Percentiles rank a stretch among this genome's conserved stretches.
Conservation (phyloP, 306 rosid species). For the Trifolium subterraneum region DNA sequence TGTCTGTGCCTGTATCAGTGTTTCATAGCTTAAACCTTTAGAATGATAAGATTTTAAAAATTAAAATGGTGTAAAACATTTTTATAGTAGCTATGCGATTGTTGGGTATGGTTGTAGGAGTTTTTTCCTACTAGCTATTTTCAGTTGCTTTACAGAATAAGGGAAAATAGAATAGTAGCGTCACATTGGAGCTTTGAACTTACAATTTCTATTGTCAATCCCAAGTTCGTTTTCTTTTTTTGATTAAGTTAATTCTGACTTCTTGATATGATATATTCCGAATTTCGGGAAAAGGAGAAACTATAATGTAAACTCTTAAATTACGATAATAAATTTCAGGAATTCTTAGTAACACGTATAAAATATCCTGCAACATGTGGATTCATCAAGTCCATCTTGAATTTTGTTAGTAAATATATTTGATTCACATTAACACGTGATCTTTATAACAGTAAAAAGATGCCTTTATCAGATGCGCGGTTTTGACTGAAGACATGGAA, state of each 20-base stretch:
- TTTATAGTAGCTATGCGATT: background rate
- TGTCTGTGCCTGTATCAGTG: no score
- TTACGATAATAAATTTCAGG: background rate
- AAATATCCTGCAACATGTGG: constrained; percentile 21
- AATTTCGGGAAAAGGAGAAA: constrained; percentile 15
- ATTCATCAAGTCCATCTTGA: background rate
- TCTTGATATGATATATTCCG: constrained; percentile 1
- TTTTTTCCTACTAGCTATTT: constrained; percentile 20
- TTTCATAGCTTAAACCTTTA: background rate
- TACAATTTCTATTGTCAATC: background rate
- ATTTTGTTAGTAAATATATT: constrained; percentile 3
- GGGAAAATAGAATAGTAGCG: constrained; percentile 9
- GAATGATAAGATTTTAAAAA: constrained; percentile 28
- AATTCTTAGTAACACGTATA: constrained; percentile 5
- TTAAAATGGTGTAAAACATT: constrained; percentile 8
- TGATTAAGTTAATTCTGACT: background rate
- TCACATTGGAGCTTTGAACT: constrained; percentile 22
- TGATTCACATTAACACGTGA: background rate
- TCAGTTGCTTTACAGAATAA: constrained; percentile 31
- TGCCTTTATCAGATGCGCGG: background rate
- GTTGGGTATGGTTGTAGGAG: constrained; percentile 15
- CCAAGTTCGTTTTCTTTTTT: no score
- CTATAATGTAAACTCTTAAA: background rate
- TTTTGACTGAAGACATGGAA: constrained; percentile 10
- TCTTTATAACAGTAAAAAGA: constrained; percentile 7